A percentile compares a stretch with the other conserved stretches of the same genome.
Conservation (phyloP, 2,329 filamentous ascomycete species). For the Alternaria triticimaculans region DNA sequence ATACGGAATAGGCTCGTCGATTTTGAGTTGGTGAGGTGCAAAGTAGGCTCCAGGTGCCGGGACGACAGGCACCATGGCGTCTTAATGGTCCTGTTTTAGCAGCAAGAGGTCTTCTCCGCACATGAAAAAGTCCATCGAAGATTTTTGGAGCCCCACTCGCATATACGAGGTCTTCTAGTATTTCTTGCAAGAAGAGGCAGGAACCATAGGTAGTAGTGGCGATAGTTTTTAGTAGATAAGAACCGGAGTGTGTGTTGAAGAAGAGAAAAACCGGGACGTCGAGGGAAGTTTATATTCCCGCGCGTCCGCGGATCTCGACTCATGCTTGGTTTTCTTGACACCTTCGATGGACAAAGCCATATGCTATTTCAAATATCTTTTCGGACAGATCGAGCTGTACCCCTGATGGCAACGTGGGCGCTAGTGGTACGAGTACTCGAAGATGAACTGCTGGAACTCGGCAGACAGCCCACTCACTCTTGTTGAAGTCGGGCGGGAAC, state of each 20-base stretch:
- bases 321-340: too few species aligned
- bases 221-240: not conserved
- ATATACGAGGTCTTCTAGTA: not conserved
- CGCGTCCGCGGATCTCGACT: not conserved
- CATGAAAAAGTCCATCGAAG: not conserved
- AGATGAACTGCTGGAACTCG: not conserved
- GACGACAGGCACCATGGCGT: not conserved
- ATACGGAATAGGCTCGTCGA: not conserved
- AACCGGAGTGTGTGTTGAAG: not conserved
- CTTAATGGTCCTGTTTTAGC: not conserved
- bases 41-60: not conserved
- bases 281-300: not conserved
- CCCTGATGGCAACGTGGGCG: not conserved
- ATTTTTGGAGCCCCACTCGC: not conserved
- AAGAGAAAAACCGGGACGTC: not conserved
- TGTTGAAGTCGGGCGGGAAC: too few species aligned
- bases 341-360: not conserved
- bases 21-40: too few species aligned
- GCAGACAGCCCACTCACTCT: not conserved
- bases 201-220: too few species aligned
- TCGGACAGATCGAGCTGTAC: not conserved
- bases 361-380: not conserved
- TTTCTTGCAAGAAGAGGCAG: not conserved
- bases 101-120: not conserved
- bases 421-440: not conserved